A percentile compares a stretch with the other conserved stretches of the same genome.
Evolutionary conservation across 208 protist genomes (phyloP).

Genomic region (Tritrichomonas foetus): DNA sequence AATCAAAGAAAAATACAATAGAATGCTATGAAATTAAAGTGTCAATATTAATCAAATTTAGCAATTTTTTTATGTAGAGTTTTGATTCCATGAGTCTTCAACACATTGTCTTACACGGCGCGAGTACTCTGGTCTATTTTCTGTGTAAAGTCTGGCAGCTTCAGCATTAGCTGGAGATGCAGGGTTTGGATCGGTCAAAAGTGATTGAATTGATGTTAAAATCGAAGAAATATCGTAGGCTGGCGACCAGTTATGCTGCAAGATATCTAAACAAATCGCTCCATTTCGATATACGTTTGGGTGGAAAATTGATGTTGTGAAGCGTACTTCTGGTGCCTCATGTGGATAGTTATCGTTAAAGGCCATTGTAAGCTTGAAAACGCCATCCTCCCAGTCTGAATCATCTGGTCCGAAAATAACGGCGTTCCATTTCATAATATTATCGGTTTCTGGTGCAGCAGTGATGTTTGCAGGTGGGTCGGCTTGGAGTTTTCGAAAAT

Average conservation of each 20-base stretch:
- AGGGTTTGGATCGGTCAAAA: conserved; percentile 99
- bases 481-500: conserved; percentile 74
- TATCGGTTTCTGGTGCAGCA: conserved; percentile 71
- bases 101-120: conserved; percentile 73
- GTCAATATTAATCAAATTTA: too few relatives aligned
- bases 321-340: conserved; percentile 89
- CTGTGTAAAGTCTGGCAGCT: conserved; percentile 79
- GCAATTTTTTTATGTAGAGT: neutral
- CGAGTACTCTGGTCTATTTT: conserved; percentile 88
- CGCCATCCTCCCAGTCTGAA: conserved; percentile 56
- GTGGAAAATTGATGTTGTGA: conserved; percentile 95
- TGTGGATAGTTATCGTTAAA: conserved; percentile 88
- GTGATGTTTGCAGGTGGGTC: conserved; percentile 75
- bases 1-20: too few relatives aligned
- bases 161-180: conserved; percentile 94
- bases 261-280: conserved; percentile 97
- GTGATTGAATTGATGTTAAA: conserved; percentile 96
- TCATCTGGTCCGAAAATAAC: conserved; percentile 72
- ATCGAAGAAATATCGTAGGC: conserved; percentile 95
- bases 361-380: conserved; percentile 74
- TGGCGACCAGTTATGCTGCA: conserved; percentile 92
- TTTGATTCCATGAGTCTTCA: conserved; percentile 69
- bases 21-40: too few relatives aligned
- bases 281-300: conserved; percentile 97
- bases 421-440: conserved; percentile 81